phyloP scores from a whole-genome alignment of 352 stramenopile genomes.

The Salisapilia sapeloensis region DNA sequence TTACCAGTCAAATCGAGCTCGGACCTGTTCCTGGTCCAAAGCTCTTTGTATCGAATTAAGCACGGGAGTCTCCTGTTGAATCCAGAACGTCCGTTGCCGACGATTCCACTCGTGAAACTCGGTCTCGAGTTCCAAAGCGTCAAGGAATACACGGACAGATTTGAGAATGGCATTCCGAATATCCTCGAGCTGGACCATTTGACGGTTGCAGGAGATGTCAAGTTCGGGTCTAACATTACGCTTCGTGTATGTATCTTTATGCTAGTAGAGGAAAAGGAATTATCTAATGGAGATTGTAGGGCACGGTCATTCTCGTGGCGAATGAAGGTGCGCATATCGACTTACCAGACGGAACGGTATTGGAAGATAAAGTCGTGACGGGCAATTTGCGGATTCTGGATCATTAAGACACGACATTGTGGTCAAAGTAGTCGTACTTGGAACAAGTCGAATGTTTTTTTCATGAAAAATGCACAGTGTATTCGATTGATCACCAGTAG shows the following conservation, averaged over 20 bases:
- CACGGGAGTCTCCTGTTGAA: conserved; percentile 85
- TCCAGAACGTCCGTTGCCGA: conserved; percentile 48
- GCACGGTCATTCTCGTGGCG: conserved; percentile 89
- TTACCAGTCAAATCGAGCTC: conserved; percentile 98
- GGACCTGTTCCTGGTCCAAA: conserved; percentile 92
- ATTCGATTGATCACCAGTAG: too few species aligned
- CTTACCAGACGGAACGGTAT: conserved; percentile 82
- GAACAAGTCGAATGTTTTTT: conserved; percentile 5
- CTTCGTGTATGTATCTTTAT: conserved; percentile 48
- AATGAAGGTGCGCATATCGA: conserved; percentile 90
- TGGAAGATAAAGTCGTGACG: conserved; percentile 91
- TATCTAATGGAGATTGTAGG: conserved; percentile 14
- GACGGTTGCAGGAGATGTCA: conserved; percentile 85
- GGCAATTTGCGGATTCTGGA: conserved; percentile 88
- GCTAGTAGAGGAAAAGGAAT: not conserved
- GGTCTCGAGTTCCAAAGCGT: conserved; percentile 82
- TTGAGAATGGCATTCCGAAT: conserved; percentile 83
- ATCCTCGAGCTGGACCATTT: conserved; percentile 89
- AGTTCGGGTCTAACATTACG: conserved; percentile 85
- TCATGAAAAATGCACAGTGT: conserved; percentile 1
- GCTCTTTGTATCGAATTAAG: conserved; percentile 87
- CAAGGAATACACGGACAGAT: conserved; percentile 76
- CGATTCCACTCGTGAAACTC: conserved; percentile 88
- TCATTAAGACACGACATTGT: conserved; percentile 67
- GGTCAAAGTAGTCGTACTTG: too few species aligned